A percentile compares a stretch with the other conserved stretches of the same genome.
These are phyloP conservation scores for Grammothele lineata DNA, from an alignment of 768 basidiomycete species.

Conservation along the genomic window DNA sequence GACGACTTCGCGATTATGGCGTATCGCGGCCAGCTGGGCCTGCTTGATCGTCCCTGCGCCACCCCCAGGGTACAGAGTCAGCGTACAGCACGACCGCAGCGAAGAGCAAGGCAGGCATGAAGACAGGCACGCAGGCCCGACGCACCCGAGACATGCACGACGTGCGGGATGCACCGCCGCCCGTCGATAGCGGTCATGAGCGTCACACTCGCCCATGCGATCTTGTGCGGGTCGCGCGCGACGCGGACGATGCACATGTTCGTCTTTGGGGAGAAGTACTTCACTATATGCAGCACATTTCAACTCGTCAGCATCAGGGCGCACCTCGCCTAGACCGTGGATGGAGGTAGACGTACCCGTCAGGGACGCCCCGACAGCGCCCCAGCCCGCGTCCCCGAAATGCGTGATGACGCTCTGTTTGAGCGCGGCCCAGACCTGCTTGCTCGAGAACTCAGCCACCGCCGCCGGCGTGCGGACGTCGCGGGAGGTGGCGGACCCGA, in stretches of 20 bases:
- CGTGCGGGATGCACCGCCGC: constrained; percentile 59
- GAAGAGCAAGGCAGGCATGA: neutral
- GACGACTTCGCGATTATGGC: constrained; percentile 67
- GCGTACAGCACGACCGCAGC: neutral
- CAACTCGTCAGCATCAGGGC: neutral
- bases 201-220: constrained; percentile 78
- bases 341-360: constrained; percentile 46
- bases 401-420: constrained; percentile 64
- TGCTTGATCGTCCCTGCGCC: constrained; percentile 81
- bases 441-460: constrained; percentile 44
- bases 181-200: constrained; percentile 63
- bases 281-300: constrained; percentile 58
- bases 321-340: neutral
- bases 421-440: constrained; percentile 63
- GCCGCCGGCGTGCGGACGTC: constrained; percentile 5
- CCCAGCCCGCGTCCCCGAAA: constrained; percentile 88
- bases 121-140: neutral
- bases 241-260: constrained; percentile 84
- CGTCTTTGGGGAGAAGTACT: constrained; percentile 83
- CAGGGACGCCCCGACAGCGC: constrained; percentile 67
- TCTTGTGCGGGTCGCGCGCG: constrained; percentile 72
- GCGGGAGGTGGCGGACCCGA: constrained; percentile 9
- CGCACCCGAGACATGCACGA: constrained; percentile 78
- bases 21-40: constrained; percentile 70
- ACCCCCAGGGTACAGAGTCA: neutral